phyloP scores from a whole-genome alignment of 192 early-diverging fungal species.

The Umbelopsis sp. region DNA sequence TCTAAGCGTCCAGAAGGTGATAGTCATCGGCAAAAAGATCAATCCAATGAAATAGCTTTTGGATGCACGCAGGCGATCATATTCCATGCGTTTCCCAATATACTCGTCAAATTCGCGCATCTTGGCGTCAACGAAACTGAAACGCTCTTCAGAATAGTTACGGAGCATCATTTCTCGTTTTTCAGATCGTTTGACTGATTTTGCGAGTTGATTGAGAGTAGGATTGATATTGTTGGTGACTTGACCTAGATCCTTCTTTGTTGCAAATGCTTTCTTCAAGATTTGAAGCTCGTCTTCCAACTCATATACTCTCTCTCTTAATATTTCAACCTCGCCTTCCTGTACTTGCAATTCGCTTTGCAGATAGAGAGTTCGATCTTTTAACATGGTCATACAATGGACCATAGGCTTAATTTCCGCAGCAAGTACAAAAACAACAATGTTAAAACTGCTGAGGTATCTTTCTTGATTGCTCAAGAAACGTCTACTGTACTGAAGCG shows the following conservation, averaged over 20 bases:
- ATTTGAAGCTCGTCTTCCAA: conserved; percentile 53
- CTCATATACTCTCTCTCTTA: conserved; percentile 49
- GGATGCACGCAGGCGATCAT: conserved; percentile 49
- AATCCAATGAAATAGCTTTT: conserved; percentile 35
- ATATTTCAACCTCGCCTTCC: conserved; percentile 47
- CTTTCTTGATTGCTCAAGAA: conserved; percentile 56
- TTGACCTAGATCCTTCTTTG: conserved; percentile 56
- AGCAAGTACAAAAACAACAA: conserved; percentile 59
- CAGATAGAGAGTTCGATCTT: conserved; percentile 52
- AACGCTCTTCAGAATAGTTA: conserved; percentile 56
- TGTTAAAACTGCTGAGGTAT: conserved; percentile 60
- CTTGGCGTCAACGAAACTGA: conserved; percentile 52
- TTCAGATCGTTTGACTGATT: conserved; percentile 56
- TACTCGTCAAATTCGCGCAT: conserved; percentile 57
- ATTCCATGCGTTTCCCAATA: conserved; percentile 53
- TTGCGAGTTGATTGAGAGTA: conserved; percentile 54
- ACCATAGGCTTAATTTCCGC: conserved; percentile 55
- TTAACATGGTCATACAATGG: conserved; percentile 51
- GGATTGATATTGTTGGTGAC: conserved; percentile 52
- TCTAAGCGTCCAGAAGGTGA: conserved; percentile 41
- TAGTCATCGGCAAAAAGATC: conserved; percentile 57
- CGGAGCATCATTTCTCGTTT: conserved; percentile 56
- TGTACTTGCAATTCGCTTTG: conserved; percentile 58
- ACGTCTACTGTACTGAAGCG: conserved; percentile 52
- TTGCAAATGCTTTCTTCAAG: conserved; percentile 55